phyloP scores from a whole-genome alignment of 1,284 basidiomycete genomes.

The Tremellales sp. region DNA sequence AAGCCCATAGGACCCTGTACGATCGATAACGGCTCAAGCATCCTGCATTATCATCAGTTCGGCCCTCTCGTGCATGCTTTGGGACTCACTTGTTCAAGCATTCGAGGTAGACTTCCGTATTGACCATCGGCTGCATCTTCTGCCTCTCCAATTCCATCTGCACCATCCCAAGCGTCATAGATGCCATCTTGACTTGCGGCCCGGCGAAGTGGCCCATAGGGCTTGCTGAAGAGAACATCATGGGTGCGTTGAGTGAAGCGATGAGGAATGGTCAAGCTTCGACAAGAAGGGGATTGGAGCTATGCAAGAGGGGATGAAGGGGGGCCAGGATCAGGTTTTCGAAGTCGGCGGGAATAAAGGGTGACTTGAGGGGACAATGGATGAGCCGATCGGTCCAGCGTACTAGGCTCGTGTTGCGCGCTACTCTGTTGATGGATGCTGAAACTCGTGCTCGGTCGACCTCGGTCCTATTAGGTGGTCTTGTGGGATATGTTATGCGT shows the following conservation, averaged over 20 bases:
- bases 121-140: slow-evolving; percentile 24
- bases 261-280: neutral
- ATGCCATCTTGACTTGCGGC: slow-evolving; percentile 31
- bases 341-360: too few relatives aligned
- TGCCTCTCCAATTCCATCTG: slow-evolving; percentile 30
- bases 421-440: too few relatives aligned
- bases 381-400: too few relatives aligned
- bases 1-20: slow-evolving; percentile 31
- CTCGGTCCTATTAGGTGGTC: too few relatives aligned
- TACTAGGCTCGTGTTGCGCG: too few relatives aligned
- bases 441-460: too few relatives aligned
- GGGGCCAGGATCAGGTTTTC: neutral
- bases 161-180: slow-evolving; percentile 22
- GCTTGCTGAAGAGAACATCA: slow-evolving; percentile 33
- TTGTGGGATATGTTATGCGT: too few relatives aligned
- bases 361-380: too few relatives aligned
- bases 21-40: slow-evolving; percentile 33
- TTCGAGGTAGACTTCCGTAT: slow-evolving; percentile 31
- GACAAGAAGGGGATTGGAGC: neutral
- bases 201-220: slow-evolving; percentile 35
- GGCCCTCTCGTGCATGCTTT: neutral
- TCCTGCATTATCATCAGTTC: slow-evolving; percentile 11
- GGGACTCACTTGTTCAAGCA: slow-evolving; percentile 31
- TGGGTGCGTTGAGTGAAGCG: slow-evolving; percentile 3
- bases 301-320: neutral